phyloP scores from a whole-genome alignment of 805 yeast species.

The Candida takata region DNA sequence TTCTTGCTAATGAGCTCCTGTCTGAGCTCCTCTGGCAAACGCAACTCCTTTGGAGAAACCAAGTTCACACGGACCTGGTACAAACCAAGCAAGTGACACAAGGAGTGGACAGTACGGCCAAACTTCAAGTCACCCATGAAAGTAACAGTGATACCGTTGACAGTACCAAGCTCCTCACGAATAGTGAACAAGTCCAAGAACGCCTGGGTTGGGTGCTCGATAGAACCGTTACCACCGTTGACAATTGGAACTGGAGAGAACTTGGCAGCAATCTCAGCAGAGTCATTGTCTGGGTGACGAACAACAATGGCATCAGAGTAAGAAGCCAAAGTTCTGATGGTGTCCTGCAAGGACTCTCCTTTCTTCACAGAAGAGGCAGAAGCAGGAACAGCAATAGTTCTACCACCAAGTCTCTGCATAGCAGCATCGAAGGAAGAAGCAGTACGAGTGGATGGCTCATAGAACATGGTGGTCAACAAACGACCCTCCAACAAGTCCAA shows the following conservation, averaged over 20 bases:
- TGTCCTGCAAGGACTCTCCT: slow-evolving; percentile 97
- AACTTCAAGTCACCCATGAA: slow-evolving; percentile 98
- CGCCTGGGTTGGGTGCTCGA: slow-evolving; percentile 99
- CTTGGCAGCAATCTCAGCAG: slow-evolving; percentile 91
- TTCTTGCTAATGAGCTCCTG: slow-evolving; percentile 59
- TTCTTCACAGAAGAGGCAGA: slow-evolving; percentile 91
- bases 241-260: slow-evolving; percentile 95
- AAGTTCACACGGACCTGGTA: slow-evolving; percentile 91
- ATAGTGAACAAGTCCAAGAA: slow-evolving; percentile 95
- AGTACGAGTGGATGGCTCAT: slow-evolving; percentile 98
- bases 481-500: slow-evolving; percentile 86
- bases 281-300: slow-evolving; percentile 91
- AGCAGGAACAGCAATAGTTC: slow-evolving; percentile 83
- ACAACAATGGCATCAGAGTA: slow-evolving; percentile 95
- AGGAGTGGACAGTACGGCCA: slow-evolving; percentile 97
- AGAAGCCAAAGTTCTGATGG: slow-evolving; percentile 89
- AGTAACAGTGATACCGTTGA: slow-evolving; percentile 94
- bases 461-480: slow-evolving; percentile 89
- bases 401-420: slow-evolving; percentile 98
- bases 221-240: slow-evolving; percentile 96
- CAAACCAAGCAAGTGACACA: slow-evolving; percentile 81
- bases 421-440: slow-evolving; percentile 97
- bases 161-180: slow-evolving; percentile 98
- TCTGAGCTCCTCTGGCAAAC: slow-evolving; percentile 70
- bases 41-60: slow-evolving; percentile 84